Evolutionary conservation across 2,329 filamentous ascomycete species (phyloP).

Genomic region (Thelonectria rubi): DNA sequence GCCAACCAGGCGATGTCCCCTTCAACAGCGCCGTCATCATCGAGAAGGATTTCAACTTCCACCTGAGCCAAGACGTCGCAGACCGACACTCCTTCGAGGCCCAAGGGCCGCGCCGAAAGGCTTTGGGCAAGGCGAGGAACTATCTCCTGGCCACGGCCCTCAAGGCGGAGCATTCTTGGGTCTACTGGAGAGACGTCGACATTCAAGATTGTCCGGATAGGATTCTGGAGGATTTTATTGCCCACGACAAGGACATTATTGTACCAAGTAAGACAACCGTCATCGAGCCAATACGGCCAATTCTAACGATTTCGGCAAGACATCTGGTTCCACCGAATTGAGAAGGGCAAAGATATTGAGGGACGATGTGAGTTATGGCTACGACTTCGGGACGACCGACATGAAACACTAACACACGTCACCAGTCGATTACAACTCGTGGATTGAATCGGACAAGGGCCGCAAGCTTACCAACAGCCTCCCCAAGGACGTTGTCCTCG

Average conservation of each 20-base stretch:
- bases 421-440: constrained; percentile 97
- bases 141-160: constrained; percentile 86
- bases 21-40: constrained; percentile 88
- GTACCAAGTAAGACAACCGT: constrained; percentile 81
- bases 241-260: constrained; percentile 90
- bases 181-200: constrained; percentile 98
- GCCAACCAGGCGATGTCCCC: constrained; percentile 78
- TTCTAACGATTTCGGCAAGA: constrained; percentile 62
- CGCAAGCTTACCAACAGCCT: constrained; percentile 77
- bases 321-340: constrained; percentile 95
- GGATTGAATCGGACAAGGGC: constrained; percentile 91
- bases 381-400: neutral
- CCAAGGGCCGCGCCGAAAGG: constrained; percentile 88
- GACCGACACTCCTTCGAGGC: constrained; percentile 87
- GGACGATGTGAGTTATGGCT: constrained; percentile 79
- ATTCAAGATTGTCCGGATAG: constrained; percentile 88
- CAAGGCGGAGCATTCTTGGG: constrained; percentile 96
- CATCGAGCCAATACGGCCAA: constrained; percentile 16
- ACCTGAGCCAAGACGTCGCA: constrained; percentile 79
- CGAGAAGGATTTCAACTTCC: constrained; percentile 88
- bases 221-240: constrained; percentile 94
- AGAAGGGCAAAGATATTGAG: constrained; percentile 85
- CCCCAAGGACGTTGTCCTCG: constrained; percentile 83
- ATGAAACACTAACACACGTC: constrained; percentile 25
- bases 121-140: constrained; percentile 90